Evolutionary conservation across 805 yeast species (phyloP), one percentile per base, ranked within the genome.

Genomic region (Kodamaea hsintzibuensis): DNA sequence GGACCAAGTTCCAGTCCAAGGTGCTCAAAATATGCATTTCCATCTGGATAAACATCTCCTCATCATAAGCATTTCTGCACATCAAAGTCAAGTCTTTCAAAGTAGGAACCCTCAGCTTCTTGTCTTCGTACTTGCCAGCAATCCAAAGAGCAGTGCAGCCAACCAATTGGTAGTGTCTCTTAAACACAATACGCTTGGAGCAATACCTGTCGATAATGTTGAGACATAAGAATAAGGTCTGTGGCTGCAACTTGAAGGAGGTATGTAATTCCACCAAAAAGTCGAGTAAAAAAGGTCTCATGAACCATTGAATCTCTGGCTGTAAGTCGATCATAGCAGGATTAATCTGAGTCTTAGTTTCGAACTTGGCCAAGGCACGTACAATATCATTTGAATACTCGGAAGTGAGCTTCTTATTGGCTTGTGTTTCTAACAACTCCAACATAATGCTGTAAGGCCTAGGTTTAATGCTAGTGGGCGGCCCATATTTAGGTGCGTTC

Each of bases 51-150:
- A 76, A 76, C 81, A 78, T 78, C 55, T 77, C 80, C 57, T 77
- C 81, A 54, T 82, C 86, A 60, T 82, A 82, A 14, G 83, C 84
- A 60, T 77, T 79, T 46, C 85, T 74, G 58, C 85, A 82, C 85
- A 82, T 81, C 53, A 77, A 67, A 9, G 80, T 70, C 57, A 82
- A 68, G 60, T 82, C 86, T 48, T 76, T 71, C 49, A 82, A 69
- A 2, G 83, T 80, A 19, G 86, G 86, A 3, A 82, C 84, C 52
- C 86, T 70, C 47, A 77, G 73, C 65, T 82, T 82, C 62, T 82
- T 82, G 61, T 82, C 86, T 63, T 82, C 86, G 63, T 82, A 82
- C 62, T 76, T 75, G 45, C 73, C 77, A 25, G 81, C 79, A 45
- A 78, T 75, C 79, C 78, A 78, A 49, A 74, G 71, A 17, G 79